Base-by-base conservation (phyloP, 2,329 filamentous ascomycete species). In the Trichoderma guizhouense region DNA sequence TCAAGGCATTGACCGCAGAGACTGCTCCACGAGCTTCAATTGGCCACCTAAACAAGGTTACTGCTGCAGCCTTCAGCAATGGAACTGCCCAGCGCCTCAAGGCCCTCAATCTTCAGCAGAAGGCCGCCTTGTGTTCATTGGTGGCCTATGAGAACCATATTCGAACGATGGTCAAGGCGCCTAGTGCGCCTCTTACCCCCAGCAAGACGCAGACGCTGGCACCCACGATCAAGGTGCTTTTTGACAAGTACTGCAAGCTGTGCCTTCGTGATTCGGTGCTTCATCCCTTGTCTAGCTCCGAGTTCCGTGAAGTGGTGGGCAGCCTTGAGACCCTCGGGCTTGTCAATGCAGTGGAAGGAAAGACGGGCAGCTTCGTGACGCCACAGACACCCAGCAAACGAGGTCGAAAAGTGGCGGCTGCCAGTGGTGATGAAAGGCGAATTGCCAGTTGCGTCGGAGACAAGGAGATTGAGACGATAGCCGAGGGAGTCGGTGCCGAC, bases 61-160 rank as follows among this genome's bases (percentile, higher is more conserved):
- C 96, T 0, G 90, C 95, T 0, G 90, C 93, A 5, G 93, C 94
- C 1, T 98, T 99, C 81, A 93, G 93, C 79, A 95, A 98, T 76
- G 95, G 95, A 43, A 92, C 94, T 1, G 89, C 87, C 14, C 94
- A 98, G 76, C 90, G 96, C 72, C 89, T 99, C 15, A 92, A 93
- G 80, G 90, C 91, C 5, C 88, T 99, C 71, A 99, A 98, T 79
- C 87, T 99, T 3, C 97, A 99, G 79, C 96, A 99, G 81, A 98
- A 97, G 81, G 96, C 95, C 5, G 94, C 95, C 0, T 86, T 99
- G 11, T 99, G 96, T 83, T 90, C 95, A 0, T 86, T 99, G 15
- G 87, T 95, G 51, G 93, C 94, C 3, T 89, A 96, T n/a, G 95
- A 98, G 80, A 93, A 92, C 76, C 90, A 90, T 74, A 91, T 89